Evolutionary conservation across 2,329 filamentous ascomycete species (phyloP).

Genomic region (Fusarium brachygibbosum): DNA sequence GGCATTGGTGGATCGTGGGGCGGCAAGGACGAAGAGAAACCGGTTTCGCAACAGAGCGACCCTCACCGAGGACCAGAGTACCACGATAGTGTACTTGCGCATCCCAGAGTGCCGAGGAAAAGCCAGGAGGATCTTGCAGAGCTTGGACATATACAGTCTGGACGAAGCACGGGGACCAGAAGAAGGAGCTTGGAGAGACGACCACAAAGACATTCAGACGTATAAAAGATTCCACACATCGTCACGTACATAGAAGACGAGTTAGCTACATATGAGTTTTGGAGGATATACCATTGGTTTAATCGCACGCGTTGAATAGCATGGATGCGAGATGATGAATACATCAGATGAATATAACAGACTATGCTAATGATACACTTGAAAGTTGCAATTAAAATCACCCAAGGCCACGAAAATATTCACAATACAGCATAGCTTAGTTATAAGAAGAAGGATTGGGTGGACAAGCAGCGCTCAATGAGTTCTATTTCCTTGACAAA

Average conservation of each 20-base stretch:
- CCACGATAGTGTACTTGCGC: conserved; percentile 48
- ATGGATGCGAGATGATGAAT: neutral
- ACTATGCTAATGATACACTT: neutral
- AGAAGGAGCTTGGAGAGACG: conserved; percentile 48
- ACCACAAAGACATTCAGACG: conserved; percentile 18
- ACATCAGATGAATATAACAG: neutral
- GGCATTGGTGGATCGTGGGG: conserved; percentile 76
- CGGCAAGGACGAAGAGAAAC: conserved; percentile 47
- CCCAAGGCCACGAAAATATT: neutral
- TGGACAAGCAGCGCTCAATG: neutral
- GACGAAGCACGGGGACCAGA: conserved; percentile 51
- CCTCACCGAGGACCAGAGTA: conserved; percentile 19
- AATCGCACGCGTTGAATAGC: neutral
- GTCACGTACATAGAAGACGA: neutral
- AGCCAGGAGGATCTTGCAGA: conserved; percentile 55
- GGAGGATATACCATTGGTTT: conserved; percentile 29
- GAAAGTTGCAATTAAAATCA: neutral
- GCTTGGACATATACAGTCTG: conserved; percentile 50
- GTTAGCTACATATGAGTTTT: neutral
- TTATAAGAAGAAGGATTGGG: neutral
- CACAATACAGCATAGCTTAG: neutral
- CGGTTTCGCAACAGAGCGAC: conserved; percentile 25
- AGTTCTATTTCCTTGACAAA: neutral
- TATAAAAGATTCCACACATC: conserved; percentile 8
- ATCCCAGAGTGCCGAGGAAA: conserved; percentile 48